Conservation (phyloP, 768 basidiomycete species). For the Termitomyces sp. region DNA sequence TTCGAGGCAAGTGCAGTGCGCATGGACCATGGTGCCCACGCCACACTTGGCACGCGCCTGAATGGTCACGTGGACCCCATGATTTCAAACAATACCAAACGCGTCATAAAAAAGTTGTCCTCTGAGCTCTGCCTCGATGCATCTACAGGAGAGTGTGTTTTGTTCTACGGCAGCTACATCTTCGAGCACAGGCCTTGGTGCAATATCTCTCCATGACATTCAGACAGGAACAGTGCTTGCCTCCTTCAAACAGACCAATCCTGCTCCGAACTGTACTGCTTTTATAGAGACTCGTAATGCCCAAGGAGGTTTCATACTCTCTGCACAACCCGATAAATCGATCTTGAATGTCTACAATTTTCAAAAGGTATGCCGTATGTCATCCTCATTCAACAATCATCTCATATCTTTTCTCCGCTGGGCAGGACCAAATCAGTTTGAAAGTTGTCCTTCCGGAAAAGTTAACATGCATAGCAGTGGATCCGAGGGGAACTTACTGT, state of each 20-base stretch:
- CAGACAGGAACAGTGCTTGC: conserved; percentile 70
- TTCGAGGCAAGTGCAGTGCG: not conserved
- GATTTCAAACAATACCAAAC: conserved; percentile 7
- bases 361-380: conserved; percentile 65
- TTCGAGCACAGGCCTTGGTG: conserved; percentile 48
- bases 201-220: conserved; percentile 78
- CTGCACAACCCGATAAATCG: conserved; percentile 85
- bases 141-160: conserved; percentile 64
- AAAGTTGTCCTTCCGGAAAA: conserved; percentile 91
- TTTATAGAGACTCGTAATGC: conserved; percentile 64
- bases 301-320: conserved; percentile 80
- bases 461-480: conserved; percentile 74
- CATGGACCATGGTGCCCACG: not conserved
- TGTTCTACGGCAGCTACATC: conserved; percentile 56
- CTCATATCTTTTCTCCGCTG: not conserved
- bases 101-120: conserved; percentile 3
- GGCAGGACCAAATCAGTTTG: conserved; percentile 82
- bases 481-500: conserved; percentile 70
- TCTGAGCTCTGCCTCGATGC: conserved; percentile 35
- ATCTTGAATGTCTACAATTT: conserved; percentile 89
- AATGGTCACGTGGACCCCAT: conserved; percentile 15
- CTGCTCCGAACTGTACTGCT: conserved; percentile 62
- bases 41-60: not conserved
- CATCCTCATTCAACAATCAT: not conserved
- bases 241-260: conserved; percentile 86